Percentiles rank a stretch among this genome's conserved stretches.
These are phyloP conservation scores for Simmondsia chinensis DNA, from an alignment of 148 eudicot species.

Conservation along the genomic window DNA sequence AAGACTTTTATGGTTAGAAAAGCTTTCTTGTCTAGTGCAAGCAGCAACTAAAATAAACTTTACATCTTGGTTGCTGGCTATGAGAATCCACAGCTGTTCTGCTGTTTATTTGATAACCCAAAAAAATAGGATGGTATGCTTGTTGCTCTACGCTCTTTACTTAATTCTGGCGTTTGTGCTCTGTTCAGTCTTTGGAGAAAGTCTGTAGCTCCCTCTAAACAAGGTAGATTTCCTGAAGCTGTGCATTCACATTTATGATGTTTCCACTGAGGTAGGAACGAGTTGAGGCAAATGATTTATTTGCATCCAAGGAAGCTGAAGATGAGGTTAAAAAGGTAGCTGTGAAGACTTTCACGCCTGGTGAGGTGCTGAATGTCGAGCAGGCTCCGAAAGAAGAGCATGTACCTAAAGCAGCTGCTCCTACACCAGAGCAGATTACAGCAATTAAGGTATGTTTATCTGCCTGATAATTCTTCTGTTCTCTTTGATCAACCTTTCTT, in stretches of 20 bases:
- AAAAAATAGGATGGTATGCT: too few species aligned
- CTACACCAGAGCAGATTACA: slow-evolving; percentile 92
- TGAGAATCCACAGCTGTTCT: too few species aligned
- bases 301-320: slow-evolving; percentile 93
- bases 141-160: too few species aligned
- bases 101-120: too few species aligned
- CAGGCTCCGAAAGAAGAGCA: slow-evolving; percentile 64
- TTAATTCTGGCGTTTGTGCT: too few species aligned
- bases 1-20: too few species aligned
- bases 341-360: slow-evolving; percentile 55
- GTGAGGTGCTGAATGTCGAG: slow-evolving; percentile 32
- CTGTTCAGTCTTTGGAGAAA: too few species aligned
- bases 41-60: too few species aligned
- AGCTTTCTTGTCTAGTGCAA: too few species aligned
- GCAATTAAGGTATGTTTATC: slow-evolving; percentile 74
- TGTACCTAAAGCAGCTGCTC: slow-evolving; percentile 57
- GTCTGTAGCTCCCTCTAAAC: too few species aligned
- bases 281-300: slow-evolving; percentile 56
- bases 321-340: slow-evolving; percentile 59
- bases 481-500: neutral
- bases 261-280: slow-evolving; percentile 45
- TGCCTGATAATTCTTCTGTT: neutral
- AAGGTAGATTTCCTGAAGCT: neutral
- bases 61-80: too few species aligned
- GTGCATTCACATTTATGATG: neutral